Evolutionary conservation across 2,329 filamentous ascomycete species (phyloP).

Genomic region (Cordyceps militaris): DNA sequence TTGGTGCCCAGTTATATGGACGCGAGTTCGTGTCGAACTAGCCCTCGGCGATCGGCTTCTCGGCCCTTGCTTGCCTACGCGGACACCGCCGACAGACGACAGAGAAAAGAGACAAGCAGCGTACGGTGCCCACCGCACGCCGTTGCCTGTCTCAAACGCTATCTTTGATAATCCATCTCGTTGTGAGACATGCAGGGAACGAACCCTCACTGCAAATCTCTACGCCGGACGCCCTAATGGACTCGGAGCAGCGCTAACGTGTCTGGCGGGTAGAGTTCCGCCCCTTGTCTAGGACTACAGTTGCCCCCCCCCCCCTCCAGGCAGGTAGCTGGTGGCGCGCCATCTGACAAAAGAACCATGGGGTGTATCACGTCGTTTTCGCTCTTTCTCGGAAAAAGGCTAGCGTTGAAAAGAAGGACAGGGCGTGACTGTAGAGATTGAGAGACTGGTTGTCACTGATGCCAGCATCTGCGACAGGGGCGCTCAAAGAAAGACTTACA

Average conservation of each 20-base stretch:
- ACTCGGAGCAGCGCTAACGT: neutral
- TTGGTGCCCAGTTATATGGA: neutral
- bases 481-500: neutral
- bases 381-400: neutral
- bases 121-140: neutral
- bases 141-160: neutral
- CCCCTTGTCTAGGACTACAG: neutral
- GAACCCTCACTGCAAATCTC: neutral
- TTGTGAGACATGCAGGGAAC: neutral
- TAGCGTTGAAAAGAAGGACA: neutral
- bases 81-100: neutral
- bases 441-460: neutral
- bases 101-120: neutral
- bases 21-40: neutral
- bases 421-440: neutral
- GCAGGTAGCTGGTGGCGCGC: neutral
- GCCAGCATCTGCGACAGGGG: neutral
- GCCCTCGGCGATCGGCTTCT: constrained; percentile 1
- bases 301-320: neutral
- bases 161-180: neutral
- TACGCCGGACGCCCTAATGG: no score
- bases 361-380: neutral
- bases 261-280: neutral
- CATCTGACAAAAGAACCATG: constrained; percentile 5
- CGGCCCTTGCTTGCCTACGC: neutral